These are phyloP conservation scores for Epichloe baconii DNA, from an alignment of 2,329 filamentous ascomycete species.

Conservation along the genomic window DNA sequence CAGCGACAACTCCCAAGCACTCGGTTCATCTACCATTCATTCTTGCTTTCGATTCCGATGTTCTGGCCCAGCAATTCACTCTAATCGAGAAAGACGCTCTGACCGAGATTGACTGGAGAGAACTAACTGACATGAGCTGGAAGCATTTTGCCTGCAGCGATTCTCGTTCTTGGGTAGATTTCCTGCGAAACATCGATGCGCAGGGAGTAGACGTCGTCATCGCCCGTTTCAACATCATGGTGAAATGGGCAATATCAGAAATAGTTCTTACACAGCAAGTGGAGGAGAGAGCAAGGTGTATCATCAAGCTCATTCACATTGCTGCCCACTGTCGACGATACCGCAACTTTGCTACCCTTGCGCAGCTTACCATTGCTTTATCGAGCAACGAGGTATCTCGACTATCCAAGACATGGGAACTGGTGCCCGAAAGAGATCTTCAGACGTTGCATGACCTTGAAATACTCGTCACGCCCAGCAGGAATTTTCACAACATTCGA, in stretches of 20 bases:
- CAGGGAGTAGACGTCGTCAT: slow-evolving; percentile 73
- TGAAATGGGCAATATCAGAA: slow-evolving; percentile 76
- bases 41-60: slow-evolving; percentile 65
- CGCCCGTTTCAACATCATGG: slow-evolving; percentile 76
- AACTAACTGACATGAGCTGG: slow-evolving; percentile 74
- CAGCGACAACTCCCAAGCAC: slow-evolving; percentile 23
- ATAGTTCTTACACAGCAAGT: slow-evolving; percentile 59
- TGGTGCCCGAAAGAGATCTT: slow-evolving; percentile 53
- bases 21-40: slow-evolving; percentile 64
- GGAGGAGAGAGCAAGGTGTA: slow-evolving; percentile 60
- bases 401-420: slow-evolving; percentile 55
- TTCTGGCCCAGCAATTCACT: slow-evolving; percentile 71
- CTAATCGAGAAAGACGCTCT: slow-evolving; percentile 77
- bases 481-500: slow-evolving; percentile 65
- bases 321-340: slow-evolving; percentile 61
- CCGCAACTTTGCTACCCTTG: slow-evolving; percentile 75
- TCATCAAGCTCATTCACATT: slow-evolving; percentile 74
- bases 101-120: slow-evolving; percentile 80
- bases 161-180: slow-evolving; percentile 69
- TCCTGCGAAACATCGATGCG: slow-evolving; percentile 58
- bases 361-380: slow-evolving; percentile 65
- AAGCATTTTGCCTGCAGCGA: slow-evolving; percentile 53
- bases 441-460: slow-evolving; percentile 57
- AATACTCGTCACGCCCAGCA: slow-evolving; percentile 58
- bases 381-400: slow-evolving; percentile 60